phyloP scores from a whole-genome alignment of 208 protist species.

The Histomonas meleagridis region DNA sequence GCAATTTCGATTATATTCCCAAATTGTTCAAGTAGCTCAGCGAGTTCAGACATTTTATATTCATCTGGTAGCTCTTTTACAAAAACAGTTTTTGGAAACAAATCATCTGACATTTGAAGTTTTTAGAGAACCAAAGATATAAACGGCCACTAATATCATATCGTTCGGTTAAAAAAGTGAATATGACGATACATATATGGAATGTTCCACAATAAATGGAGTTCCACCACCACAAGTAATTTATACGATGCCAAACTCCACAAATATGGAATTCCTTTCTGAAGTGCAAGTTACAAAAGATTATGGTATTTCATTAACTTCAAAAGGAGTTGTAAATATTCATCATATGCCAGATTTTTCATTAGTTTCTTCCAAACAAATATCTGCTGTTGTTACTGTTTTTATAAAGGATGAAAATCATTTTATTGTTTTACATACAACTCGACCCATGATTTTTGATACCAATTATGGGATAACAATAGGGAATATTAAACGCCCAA shows the following conservation, averaged over 20 bases:
- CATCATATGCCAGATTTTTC: neutral
- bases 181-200: no score
- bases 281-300: neutral
- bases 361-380: neutral
- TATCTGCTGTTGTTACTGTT: neutral
- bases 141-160: no score
- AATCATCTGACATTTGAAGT: no score
- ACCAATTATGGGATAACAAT: neutral
- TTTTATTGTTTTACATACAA: neutral
- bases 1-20: neutral
- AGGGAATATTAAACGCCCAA: neutral
- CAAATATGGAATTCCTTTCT: no score
- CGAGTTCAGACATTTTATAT: neutral
- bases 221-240: no score
- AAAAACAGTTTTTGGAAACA: constrained; percentile 24
- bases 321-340: neutral
- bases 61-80: neutral
- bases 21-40: neutral
- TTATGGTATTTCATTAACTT: neutral
- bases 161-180: no score
- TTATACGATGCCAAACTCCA: no score
- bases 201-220: no score
- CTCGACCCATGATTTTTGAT: neutral
- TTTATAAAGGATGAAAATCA: neutral
- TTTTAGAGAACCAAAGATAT: no score